A percentile compares a stretch with the other conserved stretches of the same genome.
These are phyloP conservation scores for Pharnaceum exiguum DNA, from an alignment of 148 eudicot genomes.

Conservation along the genomic window DNA sequence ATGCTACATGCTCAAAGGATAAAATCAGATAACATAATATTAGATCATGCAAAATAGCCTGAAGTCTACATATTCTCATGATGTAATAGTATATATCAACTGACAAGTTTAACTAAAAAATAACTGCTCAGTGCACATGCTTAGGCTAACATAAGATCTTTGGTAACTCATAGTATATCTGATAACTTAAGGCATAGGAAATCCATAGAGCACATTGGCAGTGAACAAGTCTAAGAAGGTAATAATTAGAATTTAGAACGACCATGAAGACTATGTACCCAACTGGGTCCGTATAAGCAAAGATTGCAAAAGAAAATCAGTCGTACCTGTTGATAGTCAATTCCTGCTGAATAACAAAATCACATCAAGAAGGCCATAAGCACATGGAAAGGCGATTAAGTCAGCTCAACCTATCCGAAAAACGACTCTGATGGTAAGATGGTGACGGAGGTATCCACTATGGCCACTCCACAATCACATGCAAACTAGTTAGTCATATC, in stretches of 20 bases:
- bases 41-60: too few species aligned
- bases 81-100: too few species aligned
- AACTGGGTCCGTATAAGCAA: conserved; percentile 6
- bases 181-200: background rate
- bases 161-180: background rate
- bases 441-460: conserved; percentile 12
- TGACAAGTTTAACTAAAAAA: too few species aligned
- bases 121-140: too few species aligned
- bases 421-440: conserved; percentile 7
- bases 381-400: conserved; percentile 20
- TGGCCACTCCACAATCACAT: conserved; percentile 17
- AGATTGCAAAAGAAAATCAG: conserved; percentile 12
- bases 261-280: conserved; percentile 7
- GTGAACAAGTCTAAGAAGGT: conserved; percentile 3
- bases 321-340: conserved; percentile 25
- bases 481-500: conserved; percentile 6
- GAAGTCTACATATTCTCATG: too few species aligned
- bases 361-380: conserved; percentile 19
- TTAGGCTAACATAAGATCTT: background rate
- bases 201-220: conserved; percentile 5
- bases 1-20: too few species aligned
- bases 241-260: conserved; percentile 21
- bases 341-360: conserved; percentile 11
- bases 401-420: conserved; percentile 15
- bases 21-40: too few species aligned